phyloP scores from a whole-genome alignment of 129 eudicot genomes.

The Lactuca sativa region DNA sequence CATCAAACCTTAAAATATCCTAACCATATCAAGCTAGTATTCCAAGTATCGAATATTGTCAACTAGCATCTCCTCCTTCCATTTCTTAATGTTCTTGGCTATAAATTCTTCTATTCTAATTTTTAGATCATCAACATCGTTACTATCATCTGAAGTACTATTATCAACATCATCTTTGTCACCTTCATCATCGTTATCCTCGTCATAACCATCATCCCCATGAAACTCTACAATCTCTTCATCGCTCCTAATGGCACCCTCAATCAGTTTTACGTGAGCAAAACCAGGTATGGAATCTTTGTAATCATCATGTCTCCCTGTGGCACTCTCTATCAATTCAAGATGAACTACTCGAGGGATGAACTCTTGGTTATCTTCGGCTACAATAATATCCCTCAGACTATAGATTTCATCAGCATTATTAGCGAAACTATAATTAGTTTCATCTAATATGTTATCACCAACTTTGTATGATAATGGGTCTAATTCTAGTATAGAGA shows the following conservation, averaged over 20 bases:
- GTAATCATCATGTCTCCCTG: conserved; percentile 19
- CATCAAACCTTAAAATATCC: neutral
- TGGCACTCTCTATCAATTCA: conserved; percentile 26
- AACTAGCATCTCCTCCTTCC: conserved; percentile 40
- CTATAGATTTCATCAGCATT: conserved; percentile 5
- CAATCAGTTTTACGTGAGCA: conserved; percentile 20
- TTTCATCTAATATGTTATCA: conserved; percentile 13
- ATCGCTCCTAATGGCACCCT: conserved; percentile 17
- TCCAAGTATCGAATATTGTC: conserved; percentile 31
- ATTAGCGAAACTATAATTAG: conserved; percentile 3
- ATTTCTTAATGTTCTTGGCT: conserved; percentile 30
- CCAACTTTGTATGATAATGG: conserved; percentile 25
- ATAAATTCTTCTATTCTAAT: conserved; percentile 33
- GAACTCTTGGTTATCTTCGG: conserved; percentile 23
- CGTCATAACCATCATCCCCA: conserved; percentile 32
- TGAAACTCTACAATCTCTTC: conserved; percentile 19
- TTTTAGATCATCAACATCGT: conserved; percentile 26
- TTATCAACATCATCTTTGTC: conserved; percentile 23
- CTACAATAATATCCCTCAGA: neutral
- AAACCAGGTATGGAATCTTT: conserved; percentile 1
- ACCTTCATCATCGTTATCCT: conserved; percentile 33
- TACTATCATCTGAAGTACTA: neutral
- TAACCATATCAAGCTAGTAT: conserved; percentile 16
- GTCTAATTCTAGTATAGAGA: conserved; percentile 13
- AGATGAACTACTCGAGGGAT: conserved; percentile 25